Evolutionary conservation across 108 stramenopile species (phyloP), one percentile per base, ranked within the genome.

Genomic region (Skeletonema menzelii): DNA sequence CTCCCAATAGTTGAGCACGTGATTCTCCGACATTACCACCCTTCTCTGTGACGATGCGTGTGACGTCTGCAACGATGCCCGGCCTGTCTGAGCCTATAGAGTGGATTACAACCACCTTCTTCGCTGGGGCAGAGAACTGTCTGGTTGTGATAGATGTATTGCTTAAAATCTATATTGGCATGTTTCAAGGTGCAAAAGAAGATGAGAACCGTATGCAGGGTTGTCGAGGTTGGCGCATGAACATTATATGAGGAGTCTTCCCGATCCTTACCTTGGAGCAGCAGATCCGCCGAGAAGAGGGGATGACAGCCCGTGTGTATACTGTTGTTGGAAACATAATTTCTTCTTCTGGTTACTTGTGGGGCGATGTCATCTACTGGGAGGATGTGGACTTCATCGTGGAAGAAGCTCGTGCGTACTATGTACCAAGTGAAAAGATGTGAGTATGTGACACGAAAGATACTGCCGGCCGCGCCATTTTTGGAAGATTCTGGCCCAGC

Each of bases 11-110:
- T 55, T 86, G 69, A n/a, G 88, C 87, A 34, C 80, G 82, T 8
- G 83, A 84, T 55, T 87, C 89, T 14, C 87, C 88, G 17, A 90
- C 88, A 56, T 90, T 93, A 35, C 91, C 91, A 22, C 88, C 88
- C 15, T 65, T 70, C 37, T 80, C 77, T 11, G 80, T 87, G 30
- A 93, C 88, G 55, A 84, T 64, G 22, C 81, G 82, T 11, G 88
- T 88, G 26, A 93, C 75, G 19, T 90, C 89, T 4, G 82, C 69
- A 13, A 93, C 91, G 63, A 93, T 90, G 1, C 91, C 91, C 1
- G 82, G 78, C 8, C 91, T 85, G 65, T 93, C 91, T 11, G 47
- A 46, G 2, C 91, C 91, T 6, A 93, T 84, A 2, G 89, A 77
- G 63, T 87, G 88, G 56, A 93, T 30, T 12, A 80, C 72, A 22